Percentiles rank a stretch among this genome's conserved stretches.
Conservation (phyloP, 805 yeast species). For the Ogataea glucozyma region DNA sequence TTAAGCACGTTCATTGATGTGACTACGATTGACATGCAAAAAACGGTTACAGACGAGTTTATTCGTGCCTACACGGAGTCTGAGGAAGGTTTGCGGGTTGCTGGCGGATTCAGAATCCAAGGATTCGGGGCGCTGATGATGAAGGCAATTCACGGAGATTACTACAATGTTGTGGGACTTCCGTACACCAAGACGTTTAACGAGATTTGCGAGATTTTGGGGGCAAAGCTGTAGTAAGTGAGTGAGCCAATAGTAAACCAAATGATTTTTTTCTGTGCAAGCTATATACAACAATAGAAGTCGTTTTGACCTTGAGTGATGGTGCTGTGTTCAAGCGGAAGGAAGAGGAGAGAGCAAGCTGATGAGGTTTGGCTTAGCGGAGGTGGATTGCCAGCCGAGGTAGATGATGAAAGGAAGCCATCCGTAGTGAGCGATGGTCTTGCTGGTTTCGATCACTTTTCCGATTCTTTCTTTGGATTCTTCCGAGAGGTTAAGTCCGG, state of each 20-base stretch:
- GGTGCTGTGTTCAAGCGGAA: conserved; percentile 49
- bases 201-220: conserved; percentile 22
- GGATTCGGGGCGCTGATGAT: conserved; percentile 69
- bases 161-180: conserved; percentile 82
- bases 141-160: conserved; percentile 71
- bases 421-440: conserved; percentile 90
- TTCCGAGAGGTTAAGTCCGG: conserved; percentile 43
- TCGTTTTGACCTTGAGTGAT: neutral
- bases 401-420: conserved; percentile 95
- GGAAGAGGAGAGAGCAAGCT: conserved; percentile 79
- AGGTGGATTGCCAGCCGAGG: conserved; percentile 81
- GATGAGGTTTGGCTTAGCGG: conserved; percentile 82
- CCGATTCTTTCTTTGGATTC: conserved; percentile 78
- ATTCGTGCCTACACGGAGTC: conserved; percentile 62
- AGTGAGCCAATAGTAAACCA: neutral
- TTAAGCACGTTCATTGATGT: conserved; percentile 25
- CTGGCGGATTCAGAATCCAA: conserved; percentile 92
- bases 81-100: conserved; percentile 77
- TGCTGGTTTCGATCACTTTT: conserved; percentile 78
- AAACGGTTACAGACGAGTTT: conserved; percentile 51
- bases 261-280: conserved; percentile 1
- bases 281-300: conserved; percentile 10
- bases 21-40: conserved; percentile 41
- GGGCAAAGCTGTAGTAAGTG: conserved; percentile 12
- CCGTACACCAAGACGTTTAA: conserved; percentile 63